Conservation (phyloP, 2,329 filamentous ascomycete genomes). For the Ophiostoma ulmi region DNA sequence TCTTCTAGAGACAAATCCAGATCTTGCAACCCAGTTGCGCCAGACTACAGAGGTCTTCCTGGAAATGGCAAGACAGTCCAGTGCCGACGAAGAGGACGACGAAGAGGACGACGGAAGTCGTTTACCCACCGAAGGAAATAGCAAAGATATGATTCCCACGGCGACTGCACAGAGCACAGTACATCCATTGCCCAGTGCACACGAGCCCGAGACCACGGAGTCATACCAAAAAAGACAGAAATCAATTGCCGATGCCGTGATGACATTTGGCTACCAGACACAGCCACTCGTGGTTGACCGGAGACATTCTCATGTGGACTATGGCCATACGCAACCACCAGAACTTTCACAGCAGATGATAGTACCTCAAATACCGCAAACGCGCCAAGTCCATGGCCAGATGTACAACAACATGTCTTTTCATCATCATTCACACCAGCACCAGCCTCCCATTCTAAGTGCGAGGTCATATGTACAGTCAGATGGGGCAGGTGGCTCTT, state of each 20-base stretch:
- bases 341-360: neutral
- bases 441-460: neutral
- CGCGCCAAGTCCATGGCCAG: neutral
- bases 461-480: neutral
- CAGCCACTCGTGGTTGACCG: neutral
- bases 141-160: neutral
- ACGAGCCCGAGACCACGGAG: neutral
- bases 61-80: slow-evolving; percentile 46
- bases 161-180: neutral
- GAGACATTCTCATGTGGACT: neutral
- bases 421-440: neutral
- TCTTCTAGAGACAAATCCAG: slow-evolving; percentile 52
- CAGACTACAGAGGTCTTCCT: slow-evolving; percentile 55
- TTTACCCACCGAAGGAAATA: neutral
- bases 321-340: neutral
- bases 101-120: slow-evolving; percentile 11
- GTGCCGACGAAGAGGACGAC: slow-evolving; percentile 37
- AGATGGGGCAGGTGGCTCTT: neutral
- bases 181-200: neutral
- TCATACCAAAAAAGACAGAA: slow-evolving; percentile 16
- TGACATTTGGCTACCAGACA: slow-evolving; percentile 21
- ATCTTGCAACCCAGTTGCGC: slow-evolving; percentile 54
- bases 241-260: slow-evolving; percentile 18
- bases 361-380: neutral
- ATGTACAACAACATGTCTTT: neutral